Evolutionary conservation across 1,284 basidiomycete genomes (phyloP).

Genomic region (Ganoderma sinense): DNA sequence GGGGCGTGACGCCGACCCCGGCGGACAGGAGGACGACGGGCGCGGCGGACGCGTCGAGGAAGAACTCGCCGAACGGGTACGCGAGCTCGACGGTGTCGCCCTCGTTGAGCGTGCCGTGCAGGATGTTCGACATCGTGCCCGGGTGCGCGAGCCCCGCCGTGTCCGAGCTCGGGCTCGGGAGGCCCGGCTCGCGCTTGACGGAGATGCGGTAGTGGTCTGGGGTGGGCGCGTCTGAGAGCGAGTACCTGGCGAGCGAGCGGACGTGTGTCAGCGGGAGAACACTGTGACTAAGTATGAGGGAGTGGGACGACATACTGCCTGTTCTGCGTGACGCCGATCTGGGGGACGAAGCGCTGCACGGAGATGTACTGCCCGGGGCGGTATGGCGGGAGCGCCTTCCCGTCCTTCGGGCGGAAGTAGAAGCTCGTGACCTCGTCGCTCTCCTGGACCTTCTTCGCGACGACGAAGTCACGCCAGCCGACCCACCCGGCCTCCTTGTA

Average conservation of each 20-base stretch:
- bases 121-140: slow-evolving; percentile 36
- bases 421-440: slow-evolving; percentile 37
- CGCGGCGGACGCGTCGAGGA: slow-evolving; percentile 33
- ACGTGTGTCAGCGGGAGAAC: background rate
- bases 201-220: slow-evolving; percentile 36
- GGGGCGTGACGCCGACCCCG: slow-evolving; percentile 37
- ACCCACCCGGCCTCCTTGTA: slow-evolving; percentile 34
- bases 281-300: too few relatives aligned
- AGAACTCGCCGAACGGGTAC: slow-evolving; percentile 38
- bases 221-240: slow-evolving; percentile 34
- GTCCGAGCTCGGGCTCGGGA: slow-evolving; percentile 7
- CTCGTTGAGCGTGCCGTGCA: slow-evolving; percentile 33
- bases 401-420: slow-evolving; percentile 37
- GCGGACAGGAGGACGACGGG: slow-evolving; percentile 38
- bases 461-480: slow-evolving; percentile 37
- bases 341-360: slow-evolving; percentile 31
- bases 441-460: slow-evolving; percentile 33
- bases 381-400: slow-evolving; percentile 29
- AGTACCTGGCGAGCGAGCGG: slow-evolving; percentile 25
- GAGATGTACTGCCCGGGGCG: slow-evolving; percentile 38
- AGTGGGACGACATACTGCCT: slow-evolving; percentile 26
- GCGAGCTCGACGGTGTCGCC: slow-evolving; percentile 35
- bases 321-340: slow-evolving; percentile 30
- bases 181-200: slow-evolving; percentile 34
- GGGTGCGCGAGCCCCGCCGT: slow-evolving; percentile 26